phyloP scores from a whole-genome alignment of 2,329 filamentous ascomycete genomes.

The Emmonsiellopsis sp. region DNA sequence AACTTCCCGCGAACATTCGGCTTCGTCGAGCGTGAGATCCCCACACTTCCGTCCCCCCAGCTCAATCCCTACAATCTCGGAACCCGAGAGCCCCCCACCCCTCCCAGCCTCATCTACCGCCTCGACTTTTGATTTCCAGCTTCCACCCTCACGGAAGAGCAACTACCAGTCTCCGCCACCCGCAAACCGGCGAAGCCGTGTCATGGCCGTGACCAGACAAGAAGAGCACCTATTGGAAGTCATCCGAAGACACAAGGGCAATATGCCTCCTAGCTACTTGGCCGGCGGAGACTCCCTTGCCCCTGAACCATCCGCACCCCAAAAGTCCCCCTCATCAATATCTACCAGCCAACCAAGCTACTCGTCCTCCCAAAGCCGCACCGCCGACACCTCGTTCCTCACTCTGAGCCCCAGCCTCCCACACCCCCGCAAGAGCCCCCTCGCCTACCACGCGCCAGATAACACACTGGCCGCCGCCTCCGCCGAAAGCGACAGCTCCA shows the following conservation, averaged over 20 bases:
- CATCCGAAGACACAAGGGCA: slow-evolving; percentile 39
- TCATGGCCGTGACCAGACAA: slow-evolving; percentile 45
- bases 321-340: background rate
- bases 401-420: background rate
- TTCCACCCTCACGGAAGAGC: slow-evolving; percentile 10
- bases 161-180: slow-evolving; percentile 12
- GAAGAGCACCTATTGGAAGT: slow-evolving; percentile 44
- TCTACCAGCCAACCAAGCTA: background rate
- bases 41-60: slow-evolving; percentile 20
- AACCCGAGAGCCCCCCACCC: slow-evolving; percentile 18
- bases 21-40: slow-evolving; percentile 20
- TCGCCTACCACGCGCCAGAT: background rate
- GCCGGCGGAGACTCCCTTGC: background rate
- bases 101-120: background rate
- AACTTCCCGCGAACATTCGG: slow-evolving; percentile 15
- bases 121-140: slow-evolving; percentile 9
- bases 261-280: slow-evolving; percentile 35
- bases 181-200: slow-evolving; percentile 31
- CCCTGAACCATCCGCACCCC: background rate
- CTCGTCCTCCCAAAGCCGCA: background rate
- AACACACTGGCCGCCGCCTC: background rate
- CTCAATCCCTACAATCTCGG: slow-evolving; percentile 25
- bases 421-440: background rate
- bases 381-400: slow-evolving; percentile 1
- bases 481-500: background rate